Conservation (phyloP, 257 asterid genomes). For the Solanum infundibuliforme region DNA sequence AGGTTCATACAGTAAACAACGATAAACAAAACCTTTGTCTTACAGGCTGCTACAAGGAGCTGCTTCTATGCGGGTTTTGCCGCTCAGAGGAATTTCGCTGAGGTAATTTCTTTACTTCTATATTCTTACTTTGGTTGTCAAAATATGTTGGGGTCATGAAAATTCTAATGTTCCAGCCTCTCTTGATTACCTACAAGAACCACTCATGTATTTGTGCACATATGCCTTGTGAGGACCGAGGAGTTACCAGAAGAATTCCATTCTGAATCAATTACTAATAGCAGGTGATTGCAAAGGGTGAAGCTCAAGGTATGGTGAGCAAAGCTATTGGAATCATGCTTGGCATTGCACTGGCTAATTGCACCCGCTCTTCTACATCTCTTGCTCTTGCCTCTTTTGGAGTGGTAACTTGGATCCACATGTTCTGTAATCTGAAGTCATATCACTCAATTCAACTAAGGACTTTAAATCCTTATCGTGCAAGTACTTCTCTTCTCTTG, state of each 20-base stretch:
- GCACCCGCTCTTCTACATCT: conserved; percentile 72
- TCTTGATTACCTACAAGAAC: background rate
- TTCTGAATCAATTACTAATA: conserved; percentile 1
- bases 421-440: conserved; percentile 96
- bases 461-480: conserved; percentile 96
- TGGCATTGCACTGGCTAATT: conserved; percentile 80
- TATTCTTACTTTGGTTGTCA: background rate
- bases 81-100: conserved; percentile 96
- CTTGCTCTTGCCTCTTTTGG: conserved; percentile 85
- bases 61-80: conserved; percentile 99
- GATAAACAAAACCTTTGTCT: background rate
- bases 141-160: background rate
- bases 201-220: background rate
- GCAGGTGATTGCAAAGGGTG: conserved; percentile 98
- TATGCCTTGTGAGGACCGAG: background rate
- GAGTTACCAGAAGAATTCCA: background rate
- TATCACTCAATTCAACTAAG: conserved; percentile 94
- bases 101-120: conserved; percentile 31
- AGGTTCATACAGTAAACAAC: background rate
- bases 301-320: conserved; percentile 99
- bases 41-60: conserved; percentile 95
- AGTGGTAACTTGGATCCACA: conserved; percentile 81
- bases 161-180: background rate
- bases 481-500: conserved; percentile 47
- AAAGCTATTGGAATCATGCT: conserved; percentile 82